These are phyloP conservation scores for Millerago galiae DNA, from an alignment of 805 yeast genomes.

Conservation along the genomic window DNA sequence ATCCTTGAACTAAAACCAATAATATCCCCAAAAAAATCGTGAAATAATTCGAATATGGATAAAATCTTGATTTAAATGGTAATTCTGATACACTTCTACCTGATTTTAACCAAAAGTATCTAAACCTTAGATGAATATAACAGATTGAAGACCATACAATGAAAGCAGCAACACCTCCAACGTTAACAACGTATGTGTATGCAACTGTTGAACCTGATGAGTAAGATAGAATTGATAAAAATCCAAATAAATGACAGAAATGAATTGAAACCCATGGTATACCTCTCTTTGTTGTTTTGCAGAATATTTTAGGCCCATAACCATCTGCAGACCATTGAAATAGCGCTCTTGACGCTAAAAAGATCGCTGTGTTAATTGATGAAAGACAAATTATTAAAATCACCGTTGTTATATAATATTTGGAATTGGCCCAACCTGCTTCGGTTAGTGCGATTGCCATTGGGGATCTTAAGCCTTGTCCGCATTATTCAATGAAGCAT, in stretches of 20 bases:
- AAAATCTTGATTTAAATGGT: slow-evolving; percentile 62
- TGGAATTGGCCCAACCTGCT: slow-evolving; percentile 59
- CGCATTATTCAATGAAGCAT: slow-evolving; percentile 36
- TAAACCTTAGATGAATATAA: slow-evolving; percentile 58
- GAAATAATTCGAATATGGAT: slow-evolving; percentile 34
- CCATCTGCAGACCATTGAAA: slow-evolving; percentile 58
- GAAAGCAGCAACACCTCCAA: slow-evolving; percentile 72
- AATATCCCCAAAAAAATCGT: slow-evolving; percentile 34
- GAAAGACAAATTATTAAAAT: slow-evolving; percentile 58
- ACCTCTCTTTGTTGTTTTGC: slow-evolving; percentile 47
- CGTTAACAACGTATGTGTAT: slow-evolving; percentile 64
- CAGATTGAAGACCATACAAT: slow-evolving; percentile 65
- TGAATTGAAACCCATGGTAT: slow-evolving; percentile 61
- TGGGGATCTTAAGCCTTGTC: slow-evolving; percentile 51
- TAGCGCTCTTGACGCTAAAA: slow-evolving; percentile 62
- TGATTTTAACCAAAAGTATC: slow-evolving; percentile 53
- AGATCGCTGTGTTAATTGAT: slow-evolving; percentile 64
- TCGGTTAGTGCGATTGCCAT: slow-evolving; percentile 63
- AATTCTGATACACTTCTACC: slow-evolving; percentile 57
- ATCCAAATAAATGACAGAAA: slow-evolving; percentile 52
- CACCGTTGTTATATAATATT: slow-evolving; percentile 64
- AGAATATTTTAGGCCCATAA: slow-evolving; percentile 51
- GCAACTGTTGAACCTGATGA: slow-evolving; percentile 49
- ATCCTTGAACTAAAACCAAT: slow-evolving; percentile 41
- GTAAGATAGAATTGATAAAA: slow-evolving; percentile 51